A percentile compares a stretch with the other conserved stretches of the same genome.
phyloP scores from a whole-genome alignment of 2,329 filamentous ascomycete genomes.

The Ambrosiella xylebori region DNA sequence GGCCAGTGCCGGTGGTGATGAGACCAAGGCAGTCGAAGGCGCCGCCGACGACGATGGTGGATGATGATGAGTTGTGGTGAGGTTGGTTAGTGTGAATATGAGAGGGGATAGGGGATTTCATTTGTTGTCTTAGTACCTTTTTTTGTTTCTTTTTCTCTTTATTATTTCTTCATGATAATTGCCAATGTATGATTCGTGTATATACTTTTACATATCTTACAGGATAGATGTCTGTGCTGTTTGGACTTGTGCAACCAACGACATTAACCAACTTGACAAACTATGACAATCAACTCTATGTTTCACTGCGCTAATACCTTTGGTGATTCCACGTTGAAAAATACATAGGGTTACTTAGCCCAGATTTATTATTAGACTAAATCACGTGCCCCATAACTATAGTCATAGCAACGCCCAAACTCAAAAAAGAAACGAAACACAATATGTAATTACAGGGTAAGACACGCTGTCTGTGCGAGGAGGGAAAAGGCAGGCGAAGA shows the following conservation, averaged over 20 bases:
- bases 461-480: neutral
- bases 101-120: neutral
- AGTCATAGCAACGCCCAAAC: neutral
- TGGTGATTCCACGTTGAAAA: too few species aligned
- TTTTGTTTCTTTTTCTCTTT: constrained; percentile 2
- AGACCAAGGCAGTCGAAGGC: constrained; percentile 3
- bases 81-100: neutral
- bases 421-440: neutral
- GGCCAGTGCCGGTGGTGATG: constrained; percentile 1
- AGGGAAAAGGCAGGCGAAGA: neutral
- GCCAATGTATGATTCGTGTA: neutral
- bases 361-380: too few species aligned
- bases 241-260: neutral
- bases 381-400: neutral
- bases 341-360: too few species aligned
- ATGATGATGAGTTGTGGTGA: constrained; percentile 13
- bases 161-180: neutral
- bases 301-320: neutral
- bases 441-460: neutral
- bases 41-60: constrained; percentile 10
- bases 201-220: neutral
- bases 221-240: neutral
- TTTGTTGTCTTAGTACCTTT: neutral
- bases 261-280: neutral
- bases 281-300: neutral